Base-by-base conservation (phyloP, 306 rosid genomes). In the Echinosophora koreensis region DNA sequence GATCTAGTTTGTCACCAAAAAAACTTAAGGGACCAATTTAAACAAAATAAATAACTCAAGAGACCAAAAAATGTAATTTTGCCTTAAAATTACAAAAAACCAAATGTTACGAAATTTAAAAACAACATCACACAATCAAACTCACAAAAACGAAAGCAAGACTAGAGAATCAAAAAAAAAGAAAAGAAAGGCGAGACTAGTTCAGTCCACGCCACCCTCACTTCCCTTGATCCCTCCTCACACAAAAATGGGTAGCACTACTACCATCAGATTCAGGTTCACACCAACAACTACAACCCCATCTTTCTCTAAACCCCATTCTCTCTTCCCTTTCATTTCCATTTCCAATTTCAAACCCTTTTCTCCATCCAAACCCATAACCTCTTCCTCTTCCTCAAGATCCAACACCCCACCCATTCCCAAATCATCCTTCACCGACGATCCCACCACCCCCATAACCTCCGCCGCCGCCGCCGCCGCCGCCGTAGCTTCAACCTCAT, bases 381-480 rank as follows among this genome's bases (percentile, higher is more conserved):
- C 73, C 39, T 14, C 51, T 14, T 46, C 39, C 76, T 18, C 70
- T 64, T 49, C 69, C 56, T 37, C 82, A 35, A 54, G 5, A 28
- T 42, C 65, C 61, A 70, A 18, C 3, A 18, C 59, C 30, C 27
- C 41, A 5, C n/a, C 17, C 55, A 35, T 77, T 59, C 79, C 77
- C 79, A 86, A 87, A 69, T 85, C 93, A 69, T 84, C 93, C 76
- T 58, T 79, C 18, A 0, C 73, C 44, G 42, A 63, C 64, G 74
- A 63, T 49, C 5, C 49, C 59, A 0, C 74, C 5, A 3, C 75
- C 66, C 0, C 56, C 8, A 1, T 52, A 32, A 0, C 76, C 1
- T 1, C 81, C 69, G 0, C 73, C 51, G 1, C 64, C 56, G 5
- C 71, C 67, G 0, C 62, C 56, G 16, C 66, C 56, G 5, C 71